Evolutionary conservation across 345 rosid species (phyloP).

Genomic region (Eucalyptus decipiens): DNA sequence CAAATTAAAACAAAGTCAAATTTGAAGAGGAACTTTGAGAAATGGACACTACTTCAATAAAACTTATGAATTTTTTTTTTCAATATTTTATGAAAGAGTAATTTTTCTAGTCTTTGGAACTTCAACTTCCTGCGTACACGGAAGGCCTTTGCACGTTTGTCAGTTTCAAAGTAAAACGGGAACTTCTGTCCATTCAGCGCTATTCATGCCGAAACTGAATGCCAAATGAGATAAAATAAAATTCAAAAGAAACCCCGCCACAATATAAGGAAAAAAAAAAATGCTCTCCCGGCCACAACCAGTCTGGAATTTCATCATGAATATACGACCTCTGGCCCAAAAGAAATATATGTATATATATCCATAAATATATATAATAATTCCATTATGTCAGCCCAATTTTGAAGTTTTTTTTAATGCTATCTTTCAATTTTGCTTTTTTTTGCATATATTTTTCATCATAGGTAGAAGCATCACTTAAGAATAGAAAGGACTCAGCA

Average conservation of each 20-base stretch:
- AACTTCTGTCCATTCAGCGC: background rate
- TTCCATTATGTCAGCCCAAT: background rate
- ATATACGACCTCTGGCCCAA: background rate
- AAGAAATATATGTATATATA: background rate
- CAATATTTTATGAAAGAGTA: background rate
- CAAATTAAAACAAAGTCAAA: background rate
- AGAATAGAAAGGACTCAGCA: background rate
- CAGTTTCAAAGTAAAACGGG: background rate
- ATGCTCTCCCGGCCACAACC: background rate
- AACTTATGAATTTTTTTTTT: background rate
- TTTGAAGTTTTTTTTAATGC: background rate
- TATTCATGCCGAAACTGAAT: background rate
- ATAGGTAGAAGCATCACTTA: background rate
- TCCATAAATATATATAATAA: background rate
- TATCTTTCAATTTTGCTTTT: background rate
- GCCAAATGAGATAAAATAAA: background rate
- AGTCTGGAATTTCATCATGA: background rate
- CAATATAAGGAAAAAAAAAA: background rate
- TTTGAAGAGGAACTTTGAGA: background rate
- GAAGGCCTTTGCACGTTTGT: background rate
- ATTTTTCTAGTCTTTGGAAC: background rate
- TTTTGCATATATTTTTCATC: background rate
- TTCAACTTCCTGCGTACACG: background rate
- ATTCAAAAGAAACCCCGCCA: background rate
- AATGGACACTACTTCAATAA: background rate